These are phyloP conservation scores for Neofusicoccum umdonicola DNA, from an alignment of 2,329 filamentous ascomycete genomes.

Conservation along the genomic window DNA sequence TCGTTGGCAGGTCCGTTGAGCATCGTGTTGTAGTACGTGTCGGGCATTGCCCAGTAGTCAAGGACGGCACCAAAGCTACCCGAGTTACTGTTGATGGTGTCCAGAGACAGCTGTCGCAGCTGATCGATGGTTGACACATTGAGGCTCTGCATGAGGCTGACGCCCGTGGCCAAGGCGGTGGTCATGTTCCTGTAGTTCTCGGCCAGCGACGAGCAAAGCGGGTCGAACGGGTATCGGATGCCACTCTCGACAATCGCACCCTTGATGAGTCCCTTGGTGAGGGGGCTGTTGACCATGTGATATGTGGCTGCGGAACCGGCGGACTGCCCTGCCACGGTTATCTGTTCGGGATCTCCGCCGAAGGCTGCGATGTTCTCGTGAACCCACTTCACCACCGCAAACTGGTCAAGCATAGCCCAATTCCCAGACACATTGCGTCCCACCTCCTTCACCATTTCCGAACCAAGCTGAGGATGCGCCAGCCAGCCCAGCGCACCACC, in stretches of 20 bases:
- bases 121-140: constrained; percentile 28
- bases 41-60: constrained; percentile 26
- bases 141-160: constrained; percentile 14
- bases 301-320: constrained; percentile 40
- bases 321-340: constrained; percentile 38
- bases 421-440: constrained; percentile 55
- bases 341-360: constrained; percentile 39
- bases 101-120: background rate
- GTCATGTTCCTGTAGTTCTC: constrained; percentile 2
- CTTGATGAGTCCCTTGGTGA: constrained; percentile 42
- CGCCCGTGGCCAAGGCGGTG: constrained; percentile 31
- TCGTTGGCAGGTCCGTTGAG: constrained; percentile 33
- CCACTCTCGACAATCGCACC: constrained; percentile 41
- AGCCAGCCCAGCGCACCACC: constrained; percentile 72
- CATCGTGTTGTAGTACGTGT: constrained; percentile 23
- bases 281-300: constrained; percentile 41
- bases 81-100: background rate
- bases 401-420: constrained; percentile 44
- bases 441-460: constrained; percentile 52
- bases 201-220: constrained; percentile 21
- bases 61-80: constrained; percentile 9
- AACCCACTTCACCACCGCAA: constrained; percentile 47
- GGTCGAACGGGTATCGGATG: constrained; percentile 31
- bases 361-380: constrained; percentile 44
- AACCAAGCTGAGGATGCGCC: constrained; percentile 52